Evolutionary conservation across 139 green algal species (phyloP), one percentile per base, ranked within the genome.

Genomic region (Chlorella sp.): DNA sequence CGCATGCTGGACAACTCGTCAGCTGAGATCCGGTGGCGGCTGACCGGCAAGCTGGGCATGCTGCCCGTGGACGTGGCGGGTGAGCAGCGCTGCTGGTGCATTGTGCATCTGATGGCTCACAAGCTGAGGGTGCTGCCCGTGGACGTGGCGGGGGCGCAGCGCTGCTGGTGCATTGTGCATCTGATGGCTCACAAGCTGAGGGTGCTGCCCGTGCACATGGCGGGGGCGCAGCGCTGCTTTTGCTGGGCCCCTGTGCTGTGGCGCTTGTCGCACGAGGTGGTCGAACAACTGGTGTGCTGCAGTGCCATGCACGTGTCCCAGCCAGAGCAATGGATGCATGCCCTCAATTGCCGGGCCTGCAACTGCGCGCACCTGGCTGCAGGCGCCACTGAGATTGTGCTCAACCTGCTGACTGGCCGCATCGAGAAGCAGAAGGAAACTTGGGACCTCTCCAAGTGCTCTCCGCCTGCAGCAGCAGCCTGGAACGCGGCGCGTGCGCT

Each of bases 341-440:
- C n/a, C n/a, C n/a, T n/a, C n/a, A n/a, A n/a, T n/a, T n/a, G n/a
- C n/a, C n/a, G n/a, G n/a, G n/a, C n/a, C n/a, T n/a, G 71, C 13
- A 32, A 57, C 32, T 23, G 74, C 74, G 23, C 38, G 15, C 25
- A 11, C 51, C 15, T 23, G 36, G 12, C 36, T 71, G 56, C 62
- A 71, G 81, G 91, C 21, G 91, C 63, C 3, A 88, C 80, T 2
- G 79, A 74, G 0, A 85, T 94, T 44, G 60, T 65, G 55, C 82
- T 96, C 55, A 95, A 96, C 90, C 78, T 96, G 83, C 67, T 96
- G 30, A 96, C 94, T 4, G 94, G 94, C 4, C 85, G 92, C n/a
- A 87, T 96, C 30, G 87, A 82, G 17, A 38, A 44, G 36, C 89
- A 88, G 55, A 92, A 81, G 30, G 90, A 96, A 44, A 80, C 51